Conservation (phyloP, 2,329 filamentous ascomycete species). For the Lomentospora prolificans region DNA sequence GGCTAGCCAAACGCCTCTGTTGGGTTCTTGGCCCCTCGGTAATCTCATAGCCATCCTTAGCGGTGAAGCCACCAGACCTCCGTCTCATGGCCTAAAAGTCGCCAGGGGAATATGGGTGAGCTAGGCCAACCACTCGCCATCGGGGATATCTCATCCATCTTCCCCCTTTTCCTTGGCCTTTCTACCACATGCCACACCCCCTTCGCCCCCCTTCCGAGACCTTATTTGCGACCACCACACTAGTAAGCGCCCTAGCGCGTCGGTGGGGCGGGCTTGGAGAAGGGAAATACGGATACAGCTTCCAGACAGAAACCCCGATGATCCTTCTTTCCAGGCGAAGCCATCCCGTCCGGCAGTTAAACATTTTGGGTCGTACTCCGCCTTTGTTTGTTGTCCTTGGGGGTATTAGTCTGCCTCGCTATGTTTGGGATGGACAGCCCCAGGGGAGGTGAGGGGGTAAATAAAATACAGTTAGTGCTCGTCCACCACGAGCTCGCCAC, state of each 20-base stretch:
- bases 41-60: background rate
- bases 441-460: background rate
- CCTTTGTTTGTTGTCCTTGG: background rate
- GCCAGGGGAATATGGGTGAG: no score
- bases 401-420: background rate
- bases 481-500: no score
- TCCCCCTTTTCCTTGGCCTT: no score
- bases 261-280: background rate
- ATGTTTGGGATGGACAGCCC: background rate
- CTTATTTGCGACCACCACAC: background rate
- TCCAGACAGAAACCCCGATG: background rate
- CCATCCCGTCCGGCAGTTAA: no score
- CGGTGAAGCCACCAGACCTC: background rate
- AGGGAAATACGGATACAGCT: background rate
- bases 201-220: background rate
- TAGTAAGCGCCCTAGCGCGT: conserved; percentile 2
- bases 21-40: background rate
- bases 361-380: background rate
- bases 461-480: no score
- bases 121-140: no score
- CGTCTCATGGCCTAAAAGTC: background rate
- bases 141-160: no score
- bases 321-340: background rate
- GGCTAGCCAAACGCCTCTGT: background rate
- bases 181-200: background rate